Evolutionary conservation across 2,329 filamentous ascomycete genomes (phyloP).

Genomic region (Fusarium sp.): DNA sequence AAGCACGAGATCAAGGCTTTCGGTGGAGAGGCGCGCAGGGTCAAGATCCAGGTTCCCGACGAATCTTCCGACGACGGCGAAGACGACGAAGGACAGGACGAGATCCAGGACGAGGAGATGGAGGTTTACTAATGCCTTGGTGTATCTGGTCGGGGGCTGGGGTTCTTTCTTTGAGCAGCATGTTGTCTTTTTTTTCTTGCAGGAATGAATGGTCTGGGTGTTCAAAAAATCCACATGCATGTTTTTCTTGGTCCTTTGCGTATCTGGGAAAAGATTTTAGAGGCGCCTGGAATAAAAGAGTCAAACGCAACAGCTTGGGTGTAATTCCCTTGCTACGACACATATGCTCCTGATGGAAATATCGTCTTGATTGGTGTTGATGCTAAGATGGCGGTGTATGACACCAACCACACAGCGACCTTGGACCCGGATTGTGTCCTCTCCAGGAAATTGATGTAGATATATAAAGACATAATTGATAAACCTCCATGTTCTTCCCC

Average conservation of each 20-base stretch:
- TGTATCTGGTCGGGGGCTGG: not conserved
- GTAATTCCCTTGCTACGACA: not conserved
- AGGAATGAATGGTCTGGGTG: not conserved
- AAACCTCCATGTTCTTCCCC: not conserved
- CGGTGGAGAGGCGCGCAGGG: not conserved
- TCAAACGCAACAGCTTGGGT: not conserved
- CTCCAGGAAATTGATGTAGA: not conserved
- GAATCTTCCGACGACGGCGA: not conserved
- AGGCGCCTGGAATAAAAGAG: not conserved
- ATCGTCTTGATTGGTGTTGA: not conserved
- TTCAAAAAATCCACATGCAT: not conserved
- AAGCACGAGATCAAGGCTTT: not conserved
- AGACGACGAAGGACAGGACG: not conserved
- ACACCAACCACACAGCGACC: not conserved
- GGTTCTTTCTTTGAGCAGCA: slow-evolving; percentile 1
- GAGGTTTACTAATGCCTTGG: not conserved
- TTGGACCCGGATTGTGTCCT: too few relatives aligned
- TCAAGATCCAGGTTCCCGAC: not conserved
- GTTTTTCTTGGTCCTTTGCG: not conserved
- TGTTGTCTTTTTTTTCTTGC: not conserved
- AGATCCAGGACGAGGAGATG: not conserved
- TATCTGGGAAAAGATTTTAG: not conserved
- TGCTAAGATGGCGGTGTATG: not conserved
- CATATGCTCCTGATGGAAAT: not conserved
- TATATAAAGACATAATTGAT: not conserved